Conservation (phyloP, 139 green algal genomes). For the Nannochloris sp. region DNA sequence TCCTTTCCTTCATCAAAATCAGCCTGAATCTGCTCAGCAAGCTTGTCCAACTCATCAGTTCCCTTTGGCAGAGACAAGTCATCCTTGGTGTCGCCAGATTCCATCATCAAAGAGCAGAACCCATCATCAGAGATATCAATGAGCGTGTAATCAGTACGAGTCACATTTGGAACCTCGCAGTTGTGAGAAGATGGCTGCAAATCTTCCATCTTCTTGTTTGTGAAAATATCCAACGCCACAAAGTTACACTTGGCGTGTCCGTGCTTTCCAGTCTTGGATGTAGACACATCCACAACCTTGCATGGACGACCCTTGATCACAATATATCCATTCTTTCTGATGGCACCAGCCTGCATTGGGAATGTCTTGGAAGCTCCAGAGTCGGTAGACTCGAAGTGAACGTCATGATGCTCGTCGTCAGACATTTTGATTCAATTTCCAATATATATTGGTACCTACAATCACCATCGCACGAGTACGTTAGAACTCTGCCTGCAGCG, state of each 20-base stretch:
- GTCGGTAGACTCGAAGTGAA: constrained; percentile 65
- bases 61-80: constrained; percentile 89
- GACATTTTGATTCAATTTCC: constrained; percentile 15
- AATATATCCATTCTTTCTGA: constrained; percentile 95
- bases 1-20: constrained; percentile 86
- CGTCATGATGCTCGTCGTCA: constrained; percentile 46
- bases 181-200: constrained; percentile 97
- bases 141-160: constrained; percentile 85
- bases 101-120: constrained; percentile 89
- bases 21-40: constrained; percentile 70
- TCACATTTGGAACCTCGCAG: constrained; percentile 73
- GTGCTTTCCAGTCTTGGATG: constrained; percentile 99
- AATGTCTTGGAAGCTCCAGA: constrained; percentile 61
- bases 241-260: constrained; percentile 99
- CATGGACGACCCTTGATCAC: constrained; percentile 91
- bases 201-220: constrained; percentile 97
- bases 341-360: constrained; percentile 85
- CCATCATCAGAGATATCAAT: constrained; percentile 95
- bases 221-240: constrained; percentile 95
- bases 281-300: constrained; percentile 99
- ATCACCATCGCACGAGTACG: too few relatives aligned
- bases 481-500: too few relatives aligned
- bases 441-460: too few relatives aligned
- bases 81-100: constrained; percentile 85
- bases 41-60: constrained; percentile 81